Base-by-base conservation (phyloP, 2,329 filamentous ascomycete species). In the Stromatinia cepivora region DNA sequence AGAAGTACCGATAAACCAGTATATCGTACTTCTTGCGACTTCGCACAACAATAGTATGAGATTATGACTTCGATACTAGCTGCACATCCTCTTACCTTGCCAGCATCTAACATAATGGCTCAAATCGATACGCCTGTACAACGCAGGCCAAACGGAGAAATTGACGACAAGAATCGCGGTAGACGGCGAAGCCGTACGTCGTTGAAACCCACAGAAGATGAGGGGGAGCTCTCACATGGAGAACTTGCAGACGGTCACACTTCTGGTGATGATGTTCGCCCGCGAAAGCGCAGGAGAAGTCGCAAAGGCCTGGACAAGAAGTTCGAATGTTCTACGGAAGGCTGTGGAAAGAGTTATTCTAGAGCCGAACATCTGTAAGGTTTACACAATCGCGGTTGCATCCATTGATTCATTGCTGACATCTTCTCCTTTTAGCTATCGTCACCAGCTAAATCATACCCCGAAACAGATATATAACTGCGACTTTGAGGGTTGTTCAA, bases 401-500 rank as follows among this genome's bases (percentile, higher is more conserved):
- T 42, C 28, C 53, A 20, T 25, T 34, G 17, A 48, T 22, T 7
- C 46, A 15, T 25, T 68, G 50, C 69, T 75, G 59, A 72, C 64
- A 67, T 67, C 22, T 22, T 28, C 46, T 31, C 31, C 28, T 56
- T 28, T 57, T 71, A 90, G 87, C 58, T 88, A 97, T 81, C 89
- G 95, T 58, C 94, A 98, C 81, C 94, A 98, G 81, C 82, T 98
- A 74, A 99, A 99, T 79, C 95, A 98, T 81, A 91, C 92, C 69
- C 94, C 94, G 25, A 97, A 97, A 81, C 92, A 96, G 78, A 97
- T 97, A 68, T 98, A 97, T 79, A 88, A 88, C 77, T 98, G 95
- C 83, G 92, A 96, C 77, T 97, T 94, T 76, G 92, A 92, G 28
- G 93, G 94, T 77, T 99, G 95, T 80, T 88, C 90, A 71, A 90